Conservation (phyloP, 495 filamentous ascomycete species). For the Apiosordaria backusii region DNA sequence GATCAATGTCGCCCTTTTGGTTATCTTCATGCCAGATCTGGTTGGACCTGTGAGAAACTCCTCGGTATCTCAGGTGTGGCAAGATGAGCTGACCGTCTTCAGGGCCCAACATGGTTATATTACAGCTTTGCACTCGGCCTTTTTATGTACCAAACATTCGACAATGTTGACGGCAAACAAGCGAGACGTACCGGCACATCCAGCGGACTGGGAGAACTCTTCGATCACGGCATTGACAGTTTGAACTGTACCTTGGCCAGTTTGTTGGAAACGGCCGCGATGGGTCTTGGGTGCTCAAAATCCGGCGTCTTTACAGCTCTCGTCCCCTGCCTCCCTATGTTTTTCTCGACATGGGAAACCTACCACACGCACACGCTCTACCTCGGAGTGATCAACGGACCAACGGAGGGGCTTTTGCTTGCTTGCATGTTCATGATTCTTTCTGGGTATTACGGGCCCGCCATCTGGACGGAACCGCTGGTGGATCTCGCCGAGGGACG, state of each 20-base stretch:
- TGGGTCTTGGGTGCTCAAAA: constrained; percentile 79
- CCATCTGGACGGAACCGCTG: constrained; percentile 78
- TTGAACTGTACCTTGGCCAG: constrained; percentile 92
- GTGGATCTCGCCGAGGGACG: constrained; percentile 58
- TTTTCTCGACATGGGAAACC: constrained; percentile 99
- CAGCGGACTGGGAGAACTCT: constrained; percentile 89
- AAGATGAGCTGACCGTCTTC: neutral
- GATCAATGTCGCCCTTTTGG: constrained; percentile 74
- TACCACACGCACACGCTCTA: constrained; percentile 98
- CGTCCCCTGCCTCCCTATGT: constrained; percentile 92
- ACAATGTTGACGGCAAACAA: constrained; percentile 98
- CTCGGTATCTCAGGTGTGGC: neutral
- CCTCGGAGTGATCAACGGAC: constrained; percentile 94
- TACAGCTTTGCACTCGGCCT: constrained; percentile 90
- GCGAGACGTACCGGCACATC: constrained; percentile 92
- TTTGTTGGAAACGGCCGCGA: constrained; percentile 81
- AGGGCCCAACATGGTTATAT: constrained; percentile 90
- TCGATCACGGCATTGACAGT: constrained; percentile 98
- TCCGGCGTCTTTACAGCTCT: constrained; percentile 88
- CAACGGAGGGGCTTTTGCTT: constrained; percentile 90
- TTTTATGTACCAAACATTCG: constrained; percentile 98
- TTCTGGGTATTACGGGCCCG: constrained; percentile 82
- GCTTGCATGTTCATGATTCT: constrained; percentile 80
- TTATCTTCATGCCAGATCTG: constrained; percentile 84
- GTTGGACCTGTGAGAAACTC: constrained; percentile 70